phyloP scores from a whole-genome alignment of 768 basidiomycete species.

The Pulveroboletus sp. region DNA sequence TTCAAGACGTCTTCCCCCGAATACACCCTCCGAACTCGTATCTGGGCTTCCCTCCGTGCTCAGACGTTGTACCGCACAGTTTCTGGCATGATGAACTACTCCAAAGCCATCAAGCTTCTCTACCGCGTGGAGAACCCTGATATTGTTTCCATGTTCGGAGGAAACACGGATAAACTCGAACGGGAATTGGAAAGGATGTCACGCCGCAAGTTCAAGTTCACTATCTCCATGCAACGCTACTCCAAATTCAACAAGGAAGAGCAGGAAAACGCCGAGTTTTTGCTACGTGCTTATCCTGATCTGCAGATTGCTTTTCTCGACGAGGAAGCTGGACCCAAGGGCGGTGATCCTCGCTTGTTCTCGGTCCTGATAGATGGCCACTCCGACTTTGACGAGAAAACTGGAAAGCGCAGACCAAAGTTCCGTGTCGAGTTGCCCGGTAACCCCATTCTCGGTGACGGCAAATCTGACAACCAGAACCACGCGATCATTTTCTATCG shows the following conservation, averaged over 20 bases:
- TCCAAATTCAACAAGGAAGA: constrained; percentile 99
- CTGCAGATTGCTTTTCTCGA: constrained; percentile 98
- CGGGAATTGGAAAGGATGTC: constrained; percentile 97
- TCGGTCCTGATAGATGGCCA: constrained; percentile 96
- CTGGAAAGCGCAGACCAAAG: constrained; percentile 91
- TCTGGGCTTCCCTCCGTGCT: constrained; percentile 97
- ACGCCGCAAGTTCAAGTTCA: constrained; percentile 96
- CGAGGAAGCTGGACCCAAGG: constrained; percentile 88
- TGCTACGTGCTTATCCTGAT: constrained; percentile 96
- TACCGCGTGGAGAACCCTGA: constrained; percentile 99
- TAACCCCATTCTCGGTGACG: constrained; percentile 98
- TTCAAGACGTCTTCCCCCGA: constrained; percentile 99
- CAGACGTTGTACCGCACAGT: constrained; percentile 99
- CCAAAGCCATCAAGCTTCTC: constrained; percentile 98
- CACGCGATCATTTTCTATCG: constrained; percentile 99
- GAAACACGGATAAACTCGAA: constrained; percentile 94
- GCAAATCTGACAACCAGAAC: constrained; percentile 99
- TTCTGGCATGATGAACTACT: constrained; percentile 99
- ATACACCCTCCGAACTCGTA: constrained; percentile 97
- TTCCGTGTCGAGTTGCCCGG: constrained; percentile 97
- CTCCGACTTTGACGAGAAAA: constrained; percentile 87
- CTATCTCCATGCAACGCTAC: constrained; percentile 98
- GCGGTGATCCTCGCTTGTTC: constrained; percentile 85
- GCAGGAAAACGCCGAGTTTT: constrained; percentile 96
- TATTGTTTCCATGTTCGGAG: constrained; percentile 93